These are phyloP conservation scores for Monilinia fructicola DNA, from an alignment of 2,329 filamentous ascomycete genomes.

Conservation along the genomic window DNA sequence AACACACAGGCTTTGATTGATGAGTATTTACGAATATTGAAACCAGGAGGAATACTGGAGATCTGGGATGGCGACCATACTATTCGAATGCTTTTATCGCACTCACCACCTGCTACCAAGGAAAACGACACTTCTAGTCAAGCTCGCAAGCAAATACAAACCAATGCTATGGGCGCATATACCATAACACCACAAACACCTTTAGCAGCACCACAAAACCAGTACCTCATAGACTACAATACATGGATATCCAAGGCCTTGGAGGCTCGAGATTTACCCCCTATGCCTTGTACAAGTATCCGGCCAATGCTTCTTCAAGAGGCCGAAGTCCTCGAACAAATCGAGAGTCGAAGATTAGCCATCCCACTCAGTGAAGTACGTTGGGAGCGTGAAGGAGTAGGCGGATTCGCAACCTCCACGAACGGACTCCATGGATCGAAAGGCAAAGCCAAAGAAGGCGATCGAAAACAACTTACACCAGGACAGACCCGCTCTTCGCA, in stretches of 20 bases:
- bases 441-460: constrained; percentile 37
- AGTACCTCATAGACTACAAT: constrained; percentile 81
- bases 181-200: constrained; percentile 79
- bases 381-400: constrained; percentile 79
- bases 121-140: constrained; percentile 45
- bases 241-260: constrained; percentile 76
- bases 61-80: constrained; percentile 88
- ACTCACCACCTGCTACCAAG: constrained; percentile 54
- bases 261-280: constrained; percentile 65
- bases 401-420: constrained; percentile 58
- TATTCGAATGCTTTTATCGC: constrained; percentile 78
- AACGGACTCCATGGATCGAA: constrained; percentile 51
- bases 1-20: constrained; percentile 56
- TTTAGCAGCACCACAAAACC: constrained; percentile 76
- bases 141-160: constrained; percentile 62
- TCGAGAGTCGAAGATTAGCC: constrained; percentile 76
- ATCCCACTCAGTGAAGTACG: constrained; percentile 81
- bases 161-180: constrained; percentile 74
- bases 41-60: constrained; percentile 76
- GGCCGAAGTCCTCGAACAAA: constrained; percentile 65
- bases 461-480: constrained; percentile 42
- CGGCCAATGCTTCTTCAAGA: constrained; percentile 80
- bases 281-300: constrained; percentile 76
- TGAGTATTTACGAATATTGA: constrained; percentile 75
- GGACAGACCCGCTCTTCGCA: constrained; percentile 72